Percentiles rank a stretch among this genome's conserved stretches.
Conservation (phyloP, 805 yeast species). For the Wickerhamiella vanderwaltii region DNA sequence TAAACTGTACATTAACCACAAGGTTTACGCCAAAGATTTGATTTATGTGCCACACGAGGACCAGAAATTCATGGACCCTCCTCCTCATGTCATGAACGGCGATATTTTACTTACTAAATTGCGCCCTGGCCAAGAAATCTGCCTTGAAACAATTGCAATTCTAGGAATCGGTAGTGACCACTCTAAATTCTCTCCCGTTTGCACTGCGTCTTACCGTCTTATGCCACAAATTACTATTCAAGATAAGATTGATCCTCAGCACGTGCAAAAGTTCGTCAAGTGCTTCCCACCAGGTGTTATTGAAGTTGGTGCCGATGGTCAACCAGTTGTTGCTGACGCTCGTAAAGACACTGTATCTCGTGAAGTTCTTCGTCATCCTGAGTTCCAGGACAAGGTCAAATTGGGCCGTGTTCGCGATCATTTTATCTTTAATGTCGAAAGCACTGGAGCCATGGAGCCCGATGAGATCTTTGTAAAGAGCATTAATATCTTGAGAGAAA, state of each 20-base stretch:
- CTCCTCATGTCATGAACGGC: slow-evolving; percentile 55
- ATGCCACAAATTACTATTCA: slow-evolving; percentile 59
- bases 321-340: slow-evolving; percentile 76
- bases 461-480: slow-evolving; percentile 91
- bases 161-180: slow-evolving; percentile 91
- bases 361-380: slow-evolving; percentile 88
- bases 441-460: slow-evolving; percentile 94
- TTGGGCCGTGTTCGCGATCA: slow-evolving; percentile 87
- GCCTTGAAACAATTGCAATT: slow-evolving; percentile 78
- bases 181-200: slow-evolving; percentile 94
- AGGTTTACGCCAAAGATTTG: slow-evolving; percentile 80
- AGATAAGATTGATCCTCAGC: slow-evolving; percentile 60
- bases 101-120: slow-evolving; percentile 82
- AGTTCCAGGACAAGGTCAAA: slow-evolving; percentile 78
- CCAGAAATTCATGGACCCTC: slow-evolving; percentile 57
- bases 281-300: slow-evolving; percentile 93
- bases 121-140: slow-evolving; percentile 94
- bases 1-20: slow-evolving; percentile 69
- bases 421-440: slow-evolving; percentile 87
- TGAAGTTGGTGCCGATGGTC: slow-evolving; percentile 51
- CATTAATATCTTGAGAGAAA: slow-evolving; percentile 71
- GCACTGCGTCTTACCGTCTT: slow-evolving; percentile 90
- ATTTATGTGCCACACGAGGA: slow-evolving; percentile 86
- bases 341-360: slow-evolving; percentile 94
- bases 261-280: slow-evolving; percentile 66